Percentiles rank a stretch among this genome's conserved stretches.
phyloP scores from a whole-genome alignment of 2,329 filamentous ascomycete genomes.

The Aspergillus amoenus region DNA sequence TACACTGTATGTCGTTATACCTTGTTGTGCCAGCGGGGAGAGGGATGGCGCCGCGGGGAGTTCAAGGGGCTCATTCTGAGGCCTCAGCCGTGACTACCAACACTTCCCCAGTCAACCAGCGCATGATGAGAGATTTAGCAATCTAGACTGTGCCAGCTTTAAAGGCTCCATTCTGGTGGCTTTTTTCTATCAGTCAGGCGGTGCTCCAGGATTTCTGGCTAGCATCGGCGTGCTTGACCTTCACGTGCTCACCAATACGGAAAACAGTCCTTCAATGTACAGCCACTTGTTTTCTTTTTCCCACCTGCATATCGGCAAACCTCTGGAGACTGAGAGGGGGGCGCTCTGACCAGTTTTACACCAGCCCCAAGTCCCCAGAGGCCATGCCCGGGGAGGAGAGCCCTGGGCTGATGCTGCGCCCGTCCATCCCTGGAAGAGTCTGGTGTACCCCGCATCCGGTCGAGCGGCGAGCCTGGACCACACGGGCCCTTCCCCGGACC shows the following conservation, averaged over 20 bases:
- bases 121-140: slow-evolving; percentile 6
- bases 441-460: slow-evolving; percentile 26
- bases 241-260: neutral
- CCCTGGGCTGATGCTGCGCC: neutral
- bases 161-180: neutral
- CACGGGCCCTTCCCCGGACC: slow-evolving; percentile 23
- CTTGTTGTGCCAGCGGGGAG: no score
- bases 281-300: neutral
- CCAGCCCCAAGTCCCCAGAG: neutral
- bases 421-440: neutral
- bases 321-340: no score
- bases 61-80: neutral
- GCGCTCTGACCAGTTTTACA: neutral
- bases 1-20: neutral
- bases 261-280: neutral
- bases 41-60: neutral
- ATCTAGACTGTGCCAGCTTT: neutral
- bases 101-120: neutral
- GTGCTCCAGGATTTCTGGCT: neutral
- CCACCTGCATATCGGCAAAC: no score
- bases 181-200: slow-evolving; percentile 4
- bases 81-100: neutral
- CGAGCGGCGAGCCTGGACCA: slow-evolving; percentile 20
- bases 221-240: neutral
- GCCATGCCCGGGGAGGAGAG: neutral